Conservation (phyloP, 129 eudicot genomes). For the Apium graveolens region DNA sequence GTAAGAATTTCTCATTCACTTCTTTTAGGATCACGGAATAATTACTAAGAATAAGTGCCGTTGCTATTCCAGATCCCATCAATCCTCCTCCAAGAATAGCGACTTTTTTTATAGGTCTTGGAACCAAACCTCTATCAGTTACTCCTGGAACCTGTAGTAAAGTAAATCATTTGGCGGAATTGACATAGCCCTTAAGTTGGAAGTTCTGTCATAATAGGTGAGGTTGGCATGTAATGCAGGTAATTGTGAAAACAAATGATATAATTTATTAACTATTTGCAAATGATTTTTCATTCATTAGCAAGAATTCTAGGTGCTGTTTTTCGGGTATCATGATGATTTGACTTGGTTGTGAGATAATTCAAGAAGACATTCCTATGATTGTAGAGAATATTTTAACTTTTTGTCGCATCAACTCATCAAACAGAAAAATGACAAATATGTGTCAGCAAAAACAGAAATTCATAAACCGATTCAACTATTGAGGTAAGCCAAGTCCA, state of each 20-base stretch:
- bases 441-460: not conserved
- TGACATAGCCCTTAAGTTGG: not conserved
- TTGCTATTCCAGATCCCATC: constrained; percentile 98
- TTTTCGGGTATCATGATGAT: not conserved
- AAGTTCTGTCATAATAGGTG: not conserved
- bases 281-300: not conserved
- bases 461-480: not conserved
- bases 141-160: constrained; percentile 73
- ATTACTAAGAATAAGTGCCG: constrained; percentile 62
- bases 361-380: not conserved
- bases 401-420: not conserved
- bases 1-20: constrained; percentile 77
- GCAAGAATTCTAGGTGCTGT: not conserved
- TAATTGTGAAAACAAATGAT: not conserved
- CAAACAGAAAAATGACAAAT: not conserved
- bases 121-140: constrained; percentile 66
- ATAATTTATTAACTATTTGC: not conserved
- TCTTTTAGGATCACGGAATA: constrained; percentile 81
- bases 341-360: not conserved
- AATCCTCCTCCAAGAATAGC: constrained; percentile 95
- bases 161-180: not conserved
- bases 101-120: constrained; percentile 67
- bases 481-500: not conserved
- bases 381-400: not conserved
- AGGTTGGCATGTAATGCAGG: not conserved